These are phyloP conservation scores for Gossypium raimondii DNA, from an alignment of 345 rosid species.

Conservation along the genomic window DNA sequence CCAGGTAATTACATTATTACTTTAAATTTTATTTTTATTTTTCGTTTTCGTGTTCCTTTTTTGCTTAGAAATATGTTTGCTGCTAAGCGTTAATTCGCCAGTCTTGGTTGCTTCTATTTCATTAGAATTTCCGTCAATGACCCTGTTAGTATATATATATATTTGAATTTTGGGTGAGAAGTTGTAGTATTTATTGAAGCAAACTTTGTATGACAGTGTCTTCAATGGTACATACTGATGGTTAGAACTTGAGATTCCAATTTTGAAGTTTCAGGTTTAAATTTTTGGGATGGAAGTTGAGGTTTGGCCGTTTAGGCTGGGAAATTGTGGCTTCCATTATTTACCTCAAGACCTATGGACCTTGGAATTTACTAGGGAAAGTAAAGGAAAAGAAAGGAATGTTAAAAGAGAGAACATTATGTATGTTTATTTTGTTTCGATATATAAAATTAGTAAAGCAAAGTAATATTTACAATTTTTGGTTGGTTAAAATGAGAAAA, in stretches of 20 bases:
- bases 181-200: not conserved
- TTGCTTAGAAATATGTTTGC: not conserved
- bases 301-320: not conserved
- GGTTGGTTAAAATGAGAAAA: too few relatives aligned
- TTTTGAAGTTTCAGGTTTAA: not conserved
- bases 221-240: not conserved
- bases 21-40: not conserved
- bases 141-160: not conserved
- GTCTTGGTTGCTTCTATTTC: not conserved
- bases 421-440: too few relatives aligned
- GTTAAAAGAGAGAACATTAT: too few relatives aligned
- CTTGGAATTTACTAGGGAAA: too few relatives aligned
- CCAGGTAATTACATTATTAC: constrained; percentile 32
- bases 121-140: too few relatives aligned
- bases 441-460: too few relatives aligned
- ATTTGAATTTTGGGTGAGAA: not conserved
- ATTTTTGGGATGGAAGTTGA: not conserved
- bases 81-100: not conserved
- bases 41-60: not conserved
- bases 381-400: too few relatives aligned
- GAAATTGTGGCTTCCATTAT: not conserved
- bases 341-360: not conserved
- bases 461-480: too few relatives aligned
- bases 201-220: not conserved
- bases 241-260: not conserved